These are phyloP conservation scores for Phialemoniopsis sp. DNA, from an alignment of 2,329 filamentous ascomycete species.

Conservation along the genomic window DNA sequence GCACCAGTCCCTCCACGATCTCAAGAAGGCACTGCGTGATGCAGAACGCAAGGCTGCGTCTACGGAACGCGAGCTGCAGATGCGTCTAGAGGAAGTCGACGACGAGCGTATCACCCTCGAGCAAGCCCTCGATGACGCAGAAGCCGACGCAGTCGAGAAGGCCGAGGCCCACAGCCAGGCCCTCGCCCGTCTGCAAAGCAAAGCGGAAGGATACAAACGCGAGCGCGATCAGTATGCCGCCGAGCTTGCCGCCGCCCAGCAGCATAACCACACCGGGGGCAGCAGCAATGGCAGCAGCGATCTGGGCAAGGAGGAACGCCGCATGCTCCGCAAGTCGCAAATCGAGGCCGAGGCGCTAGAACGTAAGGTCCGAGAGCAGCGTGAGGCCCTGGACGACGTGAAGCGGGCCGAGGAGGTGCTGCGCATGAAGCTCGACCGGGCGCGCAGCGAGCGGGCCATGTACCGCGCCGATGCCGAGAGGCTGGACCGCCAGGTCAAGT, in stretches of 20 bases:
- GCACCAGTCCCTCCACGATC: slow-evolving; percentile 54
- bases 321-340: slow-evolving; percentile 58
- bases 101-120: slow-evolving; percentile 56
- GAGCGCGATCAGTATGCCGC: slow-evolving; percentile 35
- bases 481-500: slow-evolving; percentile 45
- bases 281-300: slow-evolving; percentile 25
- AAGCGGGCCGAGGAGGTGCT: slow-evolving; percentile 54
- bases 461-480: slow-evolving; percentile 52
- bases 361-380: slow-evolving; percentile 65
- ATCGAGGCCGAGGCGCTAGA: slow-evolving; percentile 66
- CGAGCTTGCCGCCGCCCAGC: slow-evolving; percentile 23
- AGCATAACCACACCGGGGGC: slow-evolving; percentile 9
- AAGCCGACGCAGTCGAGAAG: slow-evolving; percentile 45
- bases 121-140: slow-evolving; percentile 52
- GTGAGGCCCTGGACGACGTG: slow-evolving; percentile 57
- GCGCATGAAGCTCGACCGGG: slow-evolving; percentile 64
- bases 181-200: slow-evolving; percentile 38
- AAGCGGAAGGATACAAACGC: slow-evolving; percentile 47
- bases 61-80: slow-evolving; percentile 42
- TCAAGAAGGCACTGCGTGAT: slow-evolving; percentile 44
- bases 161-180: slow-evolving; percentile 36
- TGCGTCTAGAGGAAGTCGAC: slow-evolving; percentile 51
- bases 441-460: slow-evolving; percentile 59
- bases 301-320: slow-evolving; percentile 48
- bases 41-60: slow-evolving; percentile 40